Evolutionary conservation across 1,284 basidiomycete genomes (phyloP).

Genomic region (Macrocybe sp.): DNA sequence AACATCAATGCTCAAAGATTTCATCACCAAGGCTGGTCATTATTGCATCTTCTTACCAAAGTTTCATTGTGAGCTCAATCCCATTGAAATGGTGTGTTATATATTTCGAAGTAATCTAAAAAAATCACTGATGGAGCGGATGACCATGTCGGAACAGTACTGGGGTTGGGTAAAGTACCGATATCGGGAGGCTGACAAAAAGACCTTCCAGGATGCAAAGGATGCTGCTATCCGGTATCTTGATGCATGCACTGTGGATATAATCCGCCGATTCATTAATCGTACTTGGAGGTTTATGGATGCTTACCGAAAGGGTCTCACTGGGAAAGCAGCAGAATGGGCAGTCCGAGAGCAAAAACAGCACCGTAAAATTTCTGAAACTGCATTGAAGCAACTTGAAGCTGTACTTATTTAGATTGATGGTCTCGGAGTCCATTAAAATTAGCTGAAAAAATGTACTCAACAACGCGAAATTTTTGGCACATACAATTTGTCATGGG

Average conservation of each 20-base stretch:
- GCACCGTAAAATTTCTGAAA: too few relatives aligned
- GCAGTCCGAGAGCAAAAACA: too few relatives aligned
- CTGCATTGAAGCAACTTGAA: too few relatives aligned
- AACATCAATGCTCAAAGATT: constrained; percentile 14
- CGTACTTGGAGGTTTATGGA: constrained; percentile 9
- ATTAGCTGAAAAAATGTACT: too few relatives aligned
- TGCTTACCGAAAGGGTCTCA: too few relatives aligned
- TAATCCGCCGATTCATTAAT: constrained; percentile 18
- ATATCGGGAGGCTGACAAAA: constrained; percentile 5
- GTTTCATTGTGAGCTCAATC: constrained; percentile 10
- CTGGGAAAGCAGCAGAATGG: too few relatives aligned
- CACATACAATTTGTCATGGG: too few relatives aligned
- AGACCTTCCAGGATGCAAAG: constrained; percentile 11
- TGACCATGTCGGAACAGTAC: constrained; percentile 3
- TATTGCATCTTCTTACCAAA: constrained; percentile 9
- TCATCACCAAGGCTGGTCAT: constrained; percentile 5
- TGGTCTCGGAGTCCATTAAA: too few relatives aligned
- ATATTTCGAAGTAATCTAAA: too few relatives aligned
- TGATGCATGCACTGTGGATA: constrained; percentile 17
- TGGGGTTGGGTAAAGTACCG: constrained; percentile 25
- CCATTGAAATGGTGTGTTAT: constrained; percentile 10
- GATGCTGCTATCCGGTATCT: constrained; percentile 15
- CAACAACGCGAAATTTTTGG: too few relatives aligned
- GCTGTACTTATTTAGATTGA: too few relatives aligned
- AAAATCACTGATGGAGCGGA: too few relatives aligned